Base-by-base conservation (phyloP, 129 eudicot species). In the Lactuca saligna region DNA sequence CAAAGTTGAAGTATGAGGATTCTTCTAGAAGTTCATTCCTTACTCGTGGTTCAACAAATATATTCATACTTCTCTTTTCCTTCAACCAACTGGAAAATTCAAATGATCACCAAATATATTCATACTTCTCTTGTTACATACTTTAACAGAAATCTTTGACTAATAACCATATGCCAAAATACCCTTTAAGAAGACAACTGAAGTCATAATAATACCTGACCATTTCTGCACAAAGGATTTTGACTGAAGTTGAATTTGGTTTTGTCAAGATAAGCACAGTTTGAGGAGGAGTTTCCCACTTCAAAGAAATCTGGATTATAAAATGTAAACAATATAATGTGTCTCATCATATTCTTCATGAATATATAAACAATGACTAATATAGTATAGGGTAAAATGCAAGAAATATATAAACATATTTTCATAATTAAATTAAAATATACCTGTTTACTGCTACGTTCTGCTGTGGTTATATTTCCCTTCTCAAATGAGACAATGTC, bases 371-470 rank as follows among this genome's bases (percentile, higher is more conserved):
- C 9, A 11, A 42, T 0, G 49, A 42, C 49, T 42, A 8, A 42
- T 42, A 42, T 42, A 42, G 49, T 42, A 9, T 42, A 9, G 49
- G 49, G 49, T 42, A 1, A 42, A 42, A 42, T 8, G 12, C 9
- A 8, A 42, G 12, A 42, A 5, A 4, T 39, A 39, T 6, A 46
- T 39, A 2, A 6, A 39, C 44, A 39, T 4, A 39, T 4, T 7
- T 4, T 7, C 44, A 39, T 7, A 4, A 2, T 6, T 4, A 5
- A 39, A 39, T 39, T 35, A 2, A 56, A 14, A 4, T 37, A 55
- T 73, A 90, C 99, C 97, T 94, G 97, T 75, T 90, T 94, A 78
- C 97, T 94, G 80, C 97, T 94, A 54, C 97, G 95, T 74, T 85
- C 93, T 58, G 99, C 92, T 38, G 96, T 85, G 31, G 91, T 80